Evolutionary conservation across 2,329 filamentous ascomycete species (phyloP).

Genomic region (Amphichorda felina): DNA sequence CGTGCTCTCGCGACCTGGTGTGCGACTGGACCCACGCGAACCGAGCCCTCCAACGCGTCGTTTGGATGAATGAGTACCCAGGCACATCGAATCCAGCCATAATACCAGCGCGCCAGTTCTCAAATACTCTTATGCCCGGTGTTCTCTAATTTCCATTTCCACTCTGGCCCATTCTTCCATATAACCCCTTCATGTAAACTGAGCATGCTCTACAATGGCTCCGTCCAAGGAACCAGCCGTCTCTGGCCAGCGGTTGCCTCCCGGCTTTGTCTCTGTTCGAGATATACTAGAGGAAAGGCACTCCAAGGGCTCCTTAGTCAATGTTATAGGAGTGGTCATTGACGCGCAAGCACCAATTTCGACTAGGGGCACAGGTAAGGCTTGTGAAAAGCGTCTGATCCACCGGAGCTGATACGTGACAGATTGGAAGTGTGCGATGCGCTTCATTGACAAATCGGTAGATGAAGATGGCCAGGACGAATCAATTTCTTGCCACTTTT

Average conservation of each 20-base stretch:
- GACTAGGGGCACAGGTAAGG: conserved; percentile 39
- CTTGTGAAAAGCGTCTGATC: not conserved
- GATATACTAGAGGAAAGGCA: conserved; percentile 17
- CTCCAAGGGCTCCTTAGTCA: conserved; percentile 25
- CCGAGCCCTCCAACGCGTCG: no score
- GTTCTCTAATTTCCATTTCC: no score
- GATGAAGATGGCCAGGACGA: conserved; percentile 18
- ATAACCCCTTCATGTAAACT: no score
- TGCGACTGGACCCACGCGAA: no score
- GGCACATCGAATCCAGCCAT: no score
- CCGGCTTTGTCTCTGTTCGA: conserved; percentile 1
- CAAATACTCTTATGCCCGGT: no score
- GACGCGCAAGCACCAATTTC: conserved; percentile 44
- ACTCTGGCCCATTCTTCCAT: no score
- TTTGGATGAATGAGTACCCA: no score
- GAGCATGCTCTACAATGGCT: conserved; percentile 1
- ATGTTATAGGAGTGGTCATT: conserved; percentile 59
- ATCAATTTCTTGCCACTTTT: conserved; percentile 43
- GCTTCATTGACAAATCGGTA: conserved; percentile 45
- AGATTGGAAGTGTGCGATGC: conserved; percentile 52
- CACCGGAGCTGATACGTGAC: conserved; percentile 1
- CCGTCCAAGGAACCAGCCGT: not conserved
- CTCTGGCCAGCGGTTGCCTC: conserved; percentile 1
- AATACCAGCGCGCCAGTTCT: no score
- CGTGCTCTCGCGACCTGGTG: no score